phyloP scores from a whole-genome alignment of 73 alveolate species.

The Blepharisma stoltei region DNA sequence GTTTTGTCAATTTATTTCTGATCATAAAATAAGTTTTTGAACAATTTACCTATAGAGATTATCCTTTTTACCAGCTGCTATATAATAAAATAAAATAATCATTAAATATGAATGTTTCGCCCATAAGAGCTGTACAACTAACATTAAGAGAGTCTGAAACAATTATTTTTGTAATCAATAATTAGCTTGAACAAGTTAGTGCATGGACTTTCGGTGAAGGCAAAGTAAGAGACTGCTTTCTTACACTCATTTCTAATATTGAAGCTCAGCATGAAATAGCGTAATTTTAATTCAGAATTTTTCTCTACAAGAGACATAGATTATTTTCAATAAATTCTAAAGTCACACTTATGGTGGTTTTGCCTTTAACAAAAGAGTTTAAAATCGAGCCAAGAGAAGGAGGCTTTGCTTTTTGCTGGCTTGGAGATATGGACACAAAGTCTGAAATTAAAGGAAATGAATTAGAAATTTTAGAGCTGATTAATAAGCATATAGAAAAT shows the following conservation, averaged over 20 bases:
- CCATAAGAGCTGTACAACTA: too few species aligned
- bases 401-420: background rate
- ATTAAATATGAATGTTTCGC: too few species aligned
- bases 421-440: background rate
- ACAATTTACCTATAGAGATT: too few species aligned
- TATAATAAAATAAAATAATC: too few species aligned
- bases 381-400: conserved; percentile 10
- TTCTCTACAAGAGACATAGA: background rate
- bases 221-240: background rate
- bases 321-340: background rate
- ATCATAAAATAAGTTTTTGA: too few species aligned
- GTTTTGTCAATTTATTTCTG: too few species aligned
- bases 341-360: background rate
- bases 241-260: background rate
- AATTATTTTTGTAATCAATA: too few species aligned
- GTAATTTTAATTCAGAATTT: background rate
- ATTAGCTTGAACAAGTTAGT: background rate
- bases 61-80: too few species aligned
- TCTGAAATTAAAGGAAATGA: conserved; percentile 2
- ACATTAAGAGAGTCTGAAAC: too few species aligned
- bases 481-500: background rate
- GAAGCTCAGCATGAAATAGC: background rate
- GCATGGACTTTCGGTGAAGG: background rate
- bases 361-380: conserved; percentile 3
- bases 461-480: background rate